Percentiles rank a stretch among this genome's conserved stretches.
phyloP scores from a whole-genome alignment of 495 filamentous ascomycete species.

The Penicillium psychrofluorescens region DNA sequence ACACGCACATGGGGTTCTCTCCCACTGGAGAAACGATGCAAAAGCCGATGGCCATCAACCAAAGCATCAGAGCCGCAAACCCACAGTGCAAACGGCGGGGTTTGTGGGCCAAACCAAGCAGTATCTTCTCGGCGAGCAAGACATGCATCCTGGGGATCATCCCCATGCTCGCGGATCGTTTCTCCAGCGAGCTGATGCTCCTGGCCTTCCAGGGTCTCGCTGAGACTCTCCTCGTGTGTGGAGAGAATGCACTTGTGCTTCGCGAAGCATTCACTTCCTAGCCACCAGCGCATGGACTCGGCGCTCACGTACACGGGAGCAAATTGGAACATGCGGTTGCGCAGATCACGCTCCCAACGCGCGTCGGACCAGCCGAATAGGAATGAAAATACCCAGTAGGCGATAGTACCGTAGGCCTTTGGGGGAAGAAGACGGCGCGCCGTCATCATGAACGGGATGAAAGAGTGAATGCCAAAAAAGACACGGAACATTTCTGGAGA shows the following conservation, averaged over 20 bases:
- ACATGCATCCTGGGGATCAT: conserved; percentile 12
- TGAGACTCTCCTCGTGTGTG: conserved; percentile 58
- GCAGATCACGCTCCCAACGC: conserved; percentile 77
- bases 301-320: conserved; percentile 83
- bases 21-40: conserved; percentile 67
- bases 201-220: conserved; percentile 56
- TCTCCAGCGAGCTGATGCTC: not conserved
- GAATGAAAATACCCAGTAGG: conserved; percentile 85
- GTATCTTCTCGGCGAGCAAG: conserved; percentile 30
- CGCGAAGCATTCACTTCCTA: conserved; percentile 85
- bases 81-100: conserved; percentile 87
- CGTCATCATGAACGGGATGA: conserved; percentile 92
- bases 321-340: conserved; percentile 84
- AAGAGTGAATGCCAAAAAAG: conserved; percentile 89
- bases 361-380: conserved; percentile 84
- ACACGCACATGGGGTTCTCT: conserved; percentile 76
- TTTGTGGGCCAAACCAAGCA: conserved; percentile 76
- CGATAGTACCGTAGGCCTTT: conserved; percentile 71
- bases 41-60: conserved; percentile 72
- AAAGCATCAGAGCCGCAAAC: conserved; percentile 73
- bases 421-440: conserved; percentile 62
- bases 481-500: conserved; percentile 68
- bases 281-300: conserved; percentile 95
- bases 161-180: conserved; percentile 8
- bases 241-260: conserved; percentile 85